Conservation (phyloP, 148 eudicot species). For the Pharnaceum exiguum region DNA sequence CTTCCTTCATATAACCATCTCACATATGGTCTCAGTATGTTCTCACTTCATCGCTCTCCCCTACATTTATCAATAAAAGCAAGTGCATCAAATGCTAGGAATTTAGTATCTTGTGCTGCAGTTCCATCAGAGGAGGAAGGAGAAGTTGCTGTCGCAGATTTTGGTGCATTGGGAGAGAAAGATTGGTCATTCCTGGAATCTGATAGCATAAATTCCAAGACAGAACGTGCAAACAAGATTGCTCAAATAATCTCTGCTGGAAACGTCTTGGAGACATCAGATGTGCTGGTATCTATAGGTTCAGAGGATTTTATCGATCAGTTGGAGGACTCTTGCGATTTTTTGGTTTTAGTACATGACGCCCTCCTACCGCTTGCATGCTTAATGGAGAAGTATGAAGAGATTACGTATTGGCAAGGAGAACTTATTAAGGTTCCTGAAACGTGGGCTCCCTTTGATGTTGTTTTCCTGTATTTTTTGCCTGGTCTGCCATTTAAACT, state of each 20-base stretch:
- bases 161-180: conserved; percentile 69
- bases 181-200: conserved; percentile 90
- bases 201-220: conserved; percentile 37
- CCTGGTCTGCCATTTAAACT: conserved; percentile 78
- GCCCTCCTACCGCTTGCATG: conserved; percentile 66
- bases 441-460: conserved; percentile 84
- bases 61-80: conserved; percentile 7
- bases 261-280: conserved; percentile 50
- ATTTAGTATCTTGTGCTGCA: conserved; percentile 19
- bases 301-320: conserved; percentile 80
- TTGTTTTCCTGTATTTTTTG: conserved; percentile 72
- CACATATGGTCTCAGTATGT: conserved; percentile 1
- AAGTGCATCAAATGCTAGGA: conserved; percentile 4
- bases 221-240: conserved; percentile 40
- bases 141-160: conserved; percentile 46
- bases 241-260: conserved; percentile 59
- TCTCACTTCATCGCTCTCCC: conserved; percentile 9
- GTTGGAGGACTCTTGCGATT: conserved; percentile 42
- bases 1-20: conserved; percentile 10
- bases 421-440: conserved; percentile 65
- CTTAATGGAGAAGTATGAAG: conserved; percentile 75
- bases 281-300: conserved; percentile 64
- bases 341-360: conserved; percentile 75
- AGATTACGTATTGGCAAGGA: conserved; percentile 92
- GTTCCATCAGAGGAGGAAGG: conserved; percentile 49